Base-by-base conservation (phyloP, 331 rosid species). In the Ulmus americana region DNA sequence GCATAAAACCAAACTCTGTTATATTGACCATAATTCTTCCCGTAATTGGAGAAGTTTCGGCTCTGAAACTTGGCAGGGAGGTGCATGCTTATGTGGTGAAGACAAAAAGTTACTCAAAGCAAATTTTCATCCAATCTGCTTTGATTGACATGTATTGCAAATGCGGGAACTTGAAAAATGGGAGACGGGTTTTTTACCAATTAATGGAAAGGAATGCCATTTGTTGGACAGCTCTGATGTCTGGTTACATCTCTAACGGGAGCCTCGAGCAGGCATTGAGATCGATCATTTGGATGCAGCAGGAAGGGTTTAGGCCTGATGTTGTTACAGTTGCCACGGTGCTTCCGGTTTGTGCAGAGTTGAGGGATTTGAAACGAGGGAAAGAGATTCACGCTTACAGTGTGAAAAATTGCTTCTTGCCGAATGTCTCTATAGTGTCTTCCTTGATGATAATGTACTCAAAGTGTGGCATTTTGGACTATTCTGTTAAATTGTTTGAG, bases 131-230 rank as follows among this genome's bases (percentile, higher is more conserved):
- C 74, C 90, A 85, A 51, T 85, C 94, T 63, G 86, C 87, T 10
- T 82, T 90, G 83, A 85, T 85, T 76, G 95, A 90, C 68, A 90
- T 90, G 97, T 90, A 90, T 71, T 80, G 88, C 75, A 90, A 90
- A 71, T 90, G 97, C 13, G 90, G 92, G 61, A 90, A 87, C 70
- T 61, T 90, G 55, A 77, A 77, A 45, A 80, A 84, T 0, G 92
- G 90, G 0, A 76, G 95, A 64, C 83, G 39, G 39, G 86, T 90
- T 20, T 90, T 90, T 69, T 90, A 83, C 69, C 70, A 75, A 49
- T 87, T 86, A 3, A 43, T 1, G 70, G 90, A 81, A 79, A 85
- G 97, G 74, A 90, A 87, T 73, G 74, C 80, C 6, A 82, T 87
- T 64, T 87, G 95, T 69, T 90, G 95, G 97, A 90, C 95, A 2